Conservation (phyloP, 164 flowering plant species). For the Cinnamomum micranthum region DNA sequence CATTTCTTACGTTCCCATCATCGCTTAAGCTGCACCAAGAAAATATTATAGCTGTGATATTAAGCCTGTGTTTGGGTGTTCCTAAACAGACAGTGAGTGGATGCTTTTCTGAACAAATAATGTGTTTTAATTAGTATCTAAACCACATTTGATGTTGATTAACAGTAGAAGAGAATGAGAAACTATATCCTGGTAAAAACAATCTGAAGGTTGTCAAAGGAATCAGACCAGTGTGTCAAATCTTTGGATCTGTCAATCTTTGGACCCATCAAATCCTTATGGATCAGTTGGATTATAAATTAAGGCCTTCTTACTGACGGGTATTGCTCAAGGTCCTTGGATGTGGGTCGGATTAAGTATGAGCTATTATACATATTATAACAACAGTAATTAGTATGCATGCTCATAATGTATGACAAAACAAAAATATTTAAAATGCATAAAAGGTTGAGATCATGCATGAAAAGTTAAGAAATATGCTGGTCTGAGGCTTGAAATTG, state of each 20-base stretch:
- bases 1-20: slow-evolving; percentile 97
- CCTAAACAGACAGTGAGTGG: not conserved
- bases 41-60: not conserved
- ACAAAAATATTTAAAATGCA: not conserved
- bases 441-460: not conserved
- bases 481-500: no score
- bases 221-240: not conserved
- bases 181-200: not conserved
- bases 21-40: slow-evolving; percentile 60
- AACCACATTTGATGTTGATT: not conserved
- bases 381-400: not conserved
- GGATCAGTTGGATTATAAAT: not conserved
- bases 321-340: not conserved
- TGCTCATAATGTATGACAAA: not conserved
- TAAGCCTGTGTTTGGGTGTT: not conserved
- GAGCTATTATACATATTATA: not conserved
- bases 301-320: not conserved
- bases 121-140: no score
- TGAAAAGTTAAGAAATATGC: no score
- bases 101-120: no score
- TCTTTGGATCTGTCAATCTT: not conserved
- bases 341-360: not conserved
- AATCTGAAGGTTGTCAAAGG: not conserved
- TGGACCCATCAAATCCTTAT: not conserved
- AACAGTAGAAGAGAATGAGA: not conserved